Evolutionary conservation across 2,329 filamentous ascomycete species (phyloP), one percentile per base, ranked within the genome.

Genomic region (Alternaria hordeiaustralica): DNA sequence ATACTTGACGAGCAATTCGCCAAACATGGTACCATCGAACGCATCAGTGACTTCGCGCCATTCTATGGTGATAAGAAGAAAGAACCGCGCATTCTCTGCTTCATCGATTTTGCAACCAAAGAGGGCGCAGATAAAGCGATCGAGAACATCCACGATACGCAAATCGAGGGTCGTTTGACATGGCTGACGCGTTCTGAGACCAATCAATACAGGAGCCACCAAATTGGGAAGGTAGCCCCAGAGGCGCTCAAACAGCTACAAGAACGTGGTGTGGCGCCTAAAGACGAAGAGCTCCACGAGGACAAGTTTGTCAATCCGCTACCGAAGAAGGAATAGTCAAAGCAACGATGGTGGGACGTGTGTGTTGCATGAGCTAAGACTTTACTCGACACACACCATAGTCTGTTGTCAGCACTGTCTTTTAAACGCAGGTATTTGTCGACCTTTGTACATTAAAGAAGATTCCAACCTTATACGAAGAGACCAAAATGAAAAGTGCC

Each of bases 91-190:
- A 46, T 71, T 44, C 41, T 75, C 10, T 65, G 66, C 55, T 53
- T 58, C 23, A 56, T 75, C 7, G 73, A 76, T 33, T 75, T 76
- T 33, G 46, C 28, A n/a, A 71, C 73, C 5, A 75, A 69, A 30
- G 60, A 70, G 11, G 71, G 68, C 30, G 71, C 71, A 2, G 67
- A 73, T 1, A 54, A 62, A 9, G 73, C 71, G 28, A 55, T 67
- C 2, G 30, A 56, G 8, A 64, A 68, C 2, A 45, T 71, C 6
- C 41, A 74, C 44, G 46, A 66, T 3, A 69, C 55, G 1, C 43
- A 67, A n/a, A 60, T 73, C 10, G 63, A 72, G 36, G 69, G 63
- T 8, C 61, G 55, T 9, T 50, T 46, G 15, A 55, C 71, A 2
- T 59, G 58, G 50, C 26, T 72, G 6, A 41, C 20, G 28, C 13